phyloP scores from a whole-genome alignment of 148 eudicot genomes.

The Selenicereus undatus region DNA sequence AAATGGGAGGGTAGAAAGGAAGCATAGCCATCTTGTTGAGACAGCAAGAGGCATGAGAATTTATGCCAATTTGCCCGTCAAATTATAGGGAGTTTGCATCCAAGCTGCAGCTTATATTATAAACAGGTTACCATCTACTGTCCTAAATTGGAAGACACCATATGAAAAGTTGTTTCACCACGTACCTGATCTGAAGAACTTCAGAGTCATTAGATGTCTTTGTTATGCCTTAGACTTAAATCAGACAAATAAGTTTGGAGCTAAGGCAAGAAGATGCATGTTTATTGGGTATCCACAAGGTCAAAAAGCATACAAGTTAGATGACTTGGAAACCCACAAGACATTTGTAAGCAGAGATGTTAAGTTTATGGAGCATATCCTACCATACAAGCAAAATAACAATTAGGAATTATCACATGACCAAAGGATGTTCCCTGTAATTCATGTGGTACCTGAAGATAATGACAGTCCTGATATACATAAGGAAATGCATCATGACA shows the following conservation, averaged over 20 bases:
- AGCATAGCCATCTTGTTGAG: too few species aligned
- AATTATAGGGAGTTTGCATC: not conserved
- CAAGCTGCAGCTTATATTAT: not conserved
- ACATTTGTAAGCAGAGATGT: not conserved
- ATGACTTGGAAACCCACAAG: not conserved
- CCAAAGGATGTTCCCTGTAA: not conserved
- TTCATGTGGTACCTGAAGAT: too few species aligned
- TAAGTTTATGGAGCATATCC: too few species aligned
- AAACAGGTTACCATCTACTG: too few species aligned
- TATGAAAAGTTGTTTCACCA: too few species aligned
- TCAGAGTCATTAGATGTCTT: not conserved
- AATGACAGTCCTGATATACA: too few species aligned
- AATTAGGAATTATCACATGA: too few species aligned
- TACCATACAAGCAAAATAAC: too few species aligned
- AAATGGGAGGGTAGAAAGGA: not conserved
- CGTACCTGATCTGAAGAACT: not conserved
- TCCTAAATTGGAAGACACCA: not conserved
- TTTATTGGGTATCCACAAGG: not conserved
- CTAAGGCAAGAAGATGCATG: too few species aligned
- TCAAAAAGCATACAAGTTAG: not conserved
- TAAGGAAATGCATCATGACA: too few species aligned
- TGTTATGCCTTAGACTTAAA: not conserved
- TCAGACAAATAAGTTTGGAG: not conserved
- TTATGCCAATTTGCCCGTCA: not conserved
- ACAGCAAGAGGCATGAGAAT: not conserved